These are phyloP conservation scores for Xanthoconium stramineum DNA, from an alignment of 768 basidiomycete genomes.

Conservation along the genomic window DNA sequence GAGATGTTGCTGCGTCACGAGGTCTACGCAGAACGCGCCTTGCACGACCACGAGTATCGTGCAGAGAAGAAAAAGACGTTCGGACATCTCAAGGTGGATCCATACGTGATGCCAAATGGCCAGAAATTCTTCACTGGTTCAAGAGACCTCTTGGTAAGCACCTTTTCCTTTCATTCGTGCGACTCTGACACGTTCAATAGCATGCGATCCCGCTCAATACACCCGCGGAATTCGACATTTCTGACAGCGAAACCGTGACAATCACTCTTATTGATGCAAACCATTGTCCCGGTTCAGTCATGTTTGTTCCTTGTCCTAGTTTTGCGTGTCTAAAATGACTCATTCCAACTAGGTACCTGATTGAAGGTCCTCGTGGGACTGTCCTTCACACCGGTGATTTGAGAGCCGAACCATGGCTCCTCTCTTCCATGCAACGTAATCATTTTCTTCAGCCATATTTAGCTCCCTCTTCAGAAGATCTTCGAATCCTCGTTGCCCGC, in stretches of 20 bases:
- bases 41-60: conserved; percentile 42
- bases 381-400: conserved; percentile 94
- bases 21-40: conserved; percentile 58
- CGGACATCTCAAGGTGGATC: conserved; percentile 62
- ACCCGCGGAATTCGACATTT: conserved; percentile 61
- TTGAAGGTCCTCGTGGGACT: conserved; percentile 65
- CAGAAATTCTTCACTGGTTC: conserved; percentile 46
- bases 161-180: neutral
- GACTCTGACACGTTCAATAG: conserved; percentile 33
- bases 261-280: conserved; percentile 88
- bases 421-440: conserved; percentile 65
- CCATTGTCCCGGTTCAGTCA: conserved; percentile 92
- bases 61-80: conserved; percentile 47
- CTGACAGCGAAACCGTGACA: conserved; percentile 53
- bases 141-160: conserved; percentile 49
- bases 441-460: conserved; percentile 74
- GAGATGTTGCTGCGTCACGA: conserved; percentile 82
- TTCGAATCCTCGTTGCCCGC: conserved; percentile 25
- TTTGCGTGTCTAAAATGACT: neutral
- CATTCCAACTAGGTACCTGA: conserved; percentile 64
- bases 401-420: conserved; percentile 79
- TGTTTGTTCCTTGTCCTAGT: conserved; percentile 46
- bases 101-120: conserved; percentile 46
- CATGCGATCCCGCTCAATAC: conserved; percentile 56
- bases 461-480: conserved; percentile 28